phyloP scores from a whole-genome alignment of 768 basidiomycete genomes.

The Mycena belliarum region DNA sequence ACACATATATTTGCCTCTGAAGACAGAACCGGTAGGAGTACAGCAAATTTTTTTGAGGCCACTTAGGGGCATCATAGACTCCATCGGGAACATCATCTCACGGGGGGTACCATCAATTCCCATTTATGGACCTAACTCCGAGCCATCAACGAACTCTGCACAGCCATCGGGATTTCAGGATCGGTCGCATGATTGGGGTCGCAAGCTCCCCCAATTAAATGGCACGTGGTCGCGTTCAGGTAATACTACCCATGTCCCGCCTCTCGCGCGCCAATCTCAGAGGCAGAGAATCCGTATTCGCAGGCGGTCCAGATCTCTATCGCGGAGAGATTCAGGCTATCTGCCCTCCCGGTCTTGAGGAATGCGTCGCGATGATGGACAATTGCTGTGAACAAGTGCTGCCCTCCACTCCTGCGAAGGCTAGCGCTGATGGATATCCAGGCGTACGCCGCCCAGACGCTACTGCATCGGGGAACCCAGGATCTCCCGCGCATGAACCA shows the following conservation, averaged over 20 bases:
- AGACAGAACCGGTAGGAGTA: too few relatives aligned
- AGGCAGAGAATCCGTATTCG: conserved; percentile 70
- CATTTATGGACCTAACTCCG: too few relatives aligned
- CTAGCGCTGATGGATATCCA: conserved; percentile 27
- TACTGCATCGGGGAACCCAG: conserved; percentile 67
- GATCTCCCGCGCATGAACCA: conserved; percentile 74
- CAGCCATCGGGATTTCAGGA: too few relatives aligned
- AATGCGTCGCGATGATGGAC: conserved; percentile 78
- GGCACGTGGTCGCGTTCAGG: neutral
- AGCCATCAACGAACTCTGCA: too few relatives aligned
- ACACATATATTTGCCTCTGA: too few relatives aligned
- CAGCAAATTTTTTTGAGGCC: too few relatives aligned
- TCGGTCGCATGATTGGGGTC: too few relatives aligned
- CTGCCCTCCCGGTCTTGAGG: conserved; percentile 71
- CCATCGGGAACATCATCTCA: too few relatives aligned
- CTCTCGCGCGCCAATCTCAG: conserved; percentile 53
- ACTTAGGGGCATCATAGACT: too few relatives aligned
- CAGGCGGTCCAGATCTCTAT: conserved; percentile 65
- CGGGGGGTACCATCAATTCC: too few relatives aligned
- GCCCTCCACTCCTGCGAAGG: neutral
- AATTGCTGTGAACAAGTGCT: conserved; percentile 73
- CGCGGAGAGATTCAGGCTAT: conserved; percentile 61
- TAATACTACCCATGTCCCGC: conserved; percentile 42
- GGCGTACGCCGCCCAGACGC: conserved; percentile 68
- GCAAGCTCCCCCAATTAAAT: too few relatives aligned